Percentiles rank a stretch among this genome's conserved stretches.
Evolutionary conservation across 345 rosid species (phyloP).

Genomic region (Stellera chamaejasme): DNA sequence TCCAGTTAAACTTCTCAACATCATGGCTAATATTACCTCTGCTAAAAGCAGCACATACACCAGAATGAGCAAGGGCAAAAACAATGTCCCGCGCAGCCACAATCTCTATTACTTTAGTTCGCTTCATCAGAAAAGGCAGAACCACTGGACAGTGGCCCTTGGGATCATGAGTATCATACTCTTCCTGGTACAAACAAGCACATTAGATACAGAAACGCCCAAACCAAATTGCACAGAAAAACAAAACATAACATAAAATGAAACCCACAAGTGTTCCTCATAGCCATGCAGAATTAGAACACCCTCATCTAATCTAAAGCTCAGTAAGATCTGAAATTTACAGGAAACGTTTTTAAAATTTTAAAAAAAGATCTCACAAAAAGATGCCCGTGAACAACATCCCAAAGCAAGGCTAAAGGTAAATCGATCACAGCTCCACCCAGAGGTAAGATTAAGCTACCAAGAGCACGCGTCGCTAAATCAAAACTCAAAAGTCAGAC

Average conservation of each 20-base stretch:
- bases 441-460: too few species aligned
- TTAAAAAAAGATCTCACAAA: too few species aligned
- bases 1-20: neutral
- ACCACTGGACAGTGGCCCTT: slow-evolving; percentile 76
- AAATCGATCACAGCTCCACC: too few species aligned
- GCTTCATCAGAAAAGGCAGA: slow-evolving; percentile 80
- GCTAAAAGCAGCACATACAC: slow-evolving; percentile 87
- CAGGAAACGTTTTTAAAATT: too few species aligned
- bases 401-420: too few species aligned
- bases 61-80: slow-evolving; percentile 95
- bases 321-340: too few species aligned
- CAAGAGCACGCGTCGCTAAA: too few species aligned
- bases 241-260: neutral
- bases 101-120: slow-evolving; percentile 88
- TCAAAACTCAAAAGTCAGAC: too few species aligned
- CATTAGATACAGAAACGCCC: neutral
- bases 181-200: slow-evolving; percentile 41
- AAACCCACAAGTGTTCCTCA: neutral
- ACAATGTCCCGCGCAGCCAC: slow-evolving; percentile 92
- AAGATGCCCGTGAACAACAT: too few species aligned
- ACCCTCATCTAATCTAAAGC: too few species aligned
- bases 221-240: neutral
- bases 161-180: slow-evolving; percentile 95
- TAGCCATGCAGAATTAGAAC: too few species aligned
- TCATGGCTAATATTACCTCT: slow-evolving; percentile 41